Conservation (phyloP, 2,329 filamentous ascomycete genomes). For the Aspergillus costaricaensis region DNA sequence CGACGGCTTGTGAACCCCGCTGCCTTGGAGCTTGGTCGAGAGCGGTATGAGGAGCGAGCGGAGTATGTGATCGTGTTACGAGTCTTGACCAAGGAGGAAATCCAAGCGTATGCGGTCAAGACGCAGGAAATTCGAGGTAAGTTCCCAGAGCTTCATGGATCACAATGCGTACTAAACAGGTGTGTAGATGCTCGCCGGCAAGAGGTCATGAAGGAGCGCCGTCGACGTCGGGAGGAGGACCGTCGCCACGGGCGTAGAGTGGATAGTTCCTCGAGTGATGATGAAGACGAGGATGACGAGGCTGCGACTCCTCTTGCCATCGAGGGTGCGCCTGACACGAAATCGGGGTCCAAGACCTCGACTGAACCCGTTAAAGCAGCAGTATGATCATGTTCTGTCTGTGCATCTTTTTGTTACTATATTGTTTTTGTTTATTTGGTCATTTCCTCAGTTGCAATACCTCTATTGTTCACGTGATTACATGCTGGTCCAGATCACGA, state of each 20-base stretch:
- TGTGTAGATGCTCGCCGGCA: conserved; percentile 39
- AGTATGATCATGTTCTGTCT: neutral
- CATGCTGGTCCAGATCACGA: neutral
- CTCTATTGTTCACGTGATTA: conserved; percentile 4
- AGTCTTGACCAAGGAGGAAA: conserved; percentile 84
- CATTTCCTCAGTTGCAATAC: neutral
- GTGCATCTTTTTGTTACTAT: neutral
- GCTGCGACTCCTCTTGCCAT: conserved; percentile 30
- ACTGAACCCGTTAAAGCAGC: conserved; percentile 10
- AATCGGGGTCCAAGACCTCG: conserved; percentile 12
- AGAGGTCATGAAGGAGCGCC: conserved; percentile 38
- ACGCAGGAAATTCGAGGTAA: conserved; percentile 80
- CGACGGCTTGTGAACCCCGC: conserved; percentile 86
- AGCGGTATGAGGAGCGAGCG: conserved; percentile 87
- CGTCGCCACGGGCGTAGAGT: conserved; percentile 38
- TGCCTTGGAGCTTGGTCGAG: conserved; percentile 80
- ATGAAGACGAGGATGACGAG: conserved; percentile 38
- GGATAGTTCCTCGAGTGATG: conserved; percentile 38
- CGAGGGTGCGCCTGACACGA: conserved; percentile 32
- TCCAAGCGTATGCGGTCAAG: conserved; percentile 79
- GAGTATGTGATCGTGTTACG: conserved; percentile 92
- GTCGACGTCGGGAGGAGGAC: conserved; percentile 46
- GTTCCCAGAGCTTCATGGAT: conserved; percentile 27
- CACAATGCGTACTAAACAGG: conserved; percentile 16
- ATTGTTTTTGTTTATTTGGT: neutral